Base-by-base conservation (phyloP, 768 basidiomycete species). In the Tephrocybe sp. region DNA sequence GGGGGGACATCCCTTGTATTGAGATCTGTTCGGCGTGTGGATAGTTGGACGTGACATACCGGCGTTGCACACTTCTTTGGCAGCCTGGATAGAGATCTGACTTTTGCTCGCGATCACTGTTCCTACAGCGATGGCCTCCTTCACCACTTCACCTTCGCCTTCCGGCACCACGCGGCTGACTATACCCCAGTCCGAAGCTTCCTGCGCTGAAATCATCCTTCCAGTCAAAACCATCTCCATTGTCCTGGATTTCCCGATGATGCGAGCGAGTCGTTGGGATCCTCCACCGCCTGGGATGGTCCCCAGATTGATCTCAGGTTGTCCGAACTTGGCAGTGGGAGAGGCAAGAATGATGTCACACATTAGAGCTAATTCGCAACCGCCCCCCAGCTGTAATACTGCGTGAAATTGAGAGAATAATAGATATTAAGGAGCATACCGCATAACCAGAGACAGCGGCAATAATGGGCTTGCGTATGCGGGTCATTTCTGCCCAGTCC, bases 211-310 rank as follows among this genome's bases (percentile, higher is more conserved):
- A 62, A 97, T 79, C 55, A 73, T 86, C 28, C 90, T 83, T 3
- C 96, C 95, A 0, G 95, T 97, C 41, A 98, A 77, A 38, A 91
- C 81, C 68, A 98, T 73, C 65, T 98, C 96, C 96, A 98, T 98
- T 14, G 94, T 80, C 56, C 90, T 83, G 8, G 92, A 91, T 71
- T 97, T 98, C 38, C 96, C 96, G 57, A 98, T 80, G 9, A 87
- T 78, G 55, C 77, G 83, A 12, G 90, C 83, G 48, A 98, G 83
- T 37, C 95, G 88, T 64, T 98, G 95, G 1, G 93, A 92, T 4
- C 95, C 95, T 25, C 95, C 96, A 8, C 88, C 93, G 3, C 95
- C 95, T 14, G 95, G 94, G 64, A 98, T 97, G 54, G 92, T 86
- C 47, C 94, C 96, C 25, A 98, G 79, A 64, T 90, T 94, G 68